Evolutionary conservation across 345 rosid species (phyloP).

Genomic region (Hypericum androsaemum): DNA sequence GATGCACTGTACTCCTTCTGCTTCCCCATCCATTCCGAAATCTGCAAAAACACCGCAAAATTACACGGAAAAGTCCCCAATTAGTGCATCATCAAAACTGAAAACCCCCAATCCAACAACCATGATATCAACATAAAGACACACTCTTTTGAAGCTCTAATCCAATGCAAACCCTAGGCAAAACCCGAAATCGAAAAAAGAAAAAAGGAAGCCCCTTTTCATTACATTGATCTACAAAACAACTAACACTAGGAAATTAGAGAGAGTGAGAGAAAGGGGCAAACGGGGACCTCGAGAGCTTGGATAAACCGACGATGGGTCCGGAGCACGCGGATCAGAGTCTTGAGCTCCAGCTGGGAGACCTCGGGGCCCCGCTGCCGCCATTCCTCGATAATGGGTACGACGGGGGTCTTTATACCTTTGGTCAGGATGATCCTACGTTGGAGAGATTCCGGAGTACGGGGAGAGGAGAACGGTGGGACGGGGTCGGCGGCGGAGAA

Average conservation of each 20-base stretch:
- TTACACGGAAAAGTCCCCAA: no score
- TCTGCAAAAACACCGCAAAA: slow-evolving; percentile 12
- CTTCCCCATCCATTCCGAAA: slow-evolving; percentile 37
- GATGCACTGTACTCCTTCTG: slow-evolving; percentile 17
- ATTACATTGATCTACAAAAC: neutral
- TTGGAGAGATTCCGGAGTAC: slow-evolving; percentile 23
- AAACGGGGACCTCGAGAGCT: slow-evolving; percentile 38
- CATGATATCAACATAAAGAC: no score
- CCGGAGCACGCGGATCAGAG: slow-evolving; percentile 32
- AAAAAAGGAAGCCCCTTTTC: no score
- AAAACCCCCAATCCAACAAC: no score
- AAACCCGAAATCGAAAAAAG: no score
- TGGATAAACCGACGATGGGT: slow-evolving; percentile 28
- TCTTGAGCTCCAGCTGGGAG: slow-evolving; percentile 23
- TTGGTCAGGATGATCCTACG: slow-evolving; percentile 28
- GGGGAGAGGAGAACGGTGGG: slow-evolving; percentile 6
- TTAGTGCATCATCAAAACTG: no score
- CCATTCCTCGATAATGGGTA: slow-evolving; percentile 39
- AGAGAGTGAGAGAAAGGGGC: no score
- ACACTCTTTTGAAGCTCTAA: no score
- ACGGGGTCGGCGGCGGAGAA: slow-evolving; percentile 7
- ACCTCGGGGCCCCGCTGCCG: slow-evolving; percentile 33
- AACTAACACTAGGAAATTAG: no score
- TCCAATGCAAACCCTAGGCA: no score
- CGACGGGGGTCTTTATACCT: slow-evolving; percentile 24